These are phyloP conservation scores for Amylostereum areolatum DNA, from an alignment of 1,284 basidiomycete genomes.

Conservation along the genomic window DNA sequence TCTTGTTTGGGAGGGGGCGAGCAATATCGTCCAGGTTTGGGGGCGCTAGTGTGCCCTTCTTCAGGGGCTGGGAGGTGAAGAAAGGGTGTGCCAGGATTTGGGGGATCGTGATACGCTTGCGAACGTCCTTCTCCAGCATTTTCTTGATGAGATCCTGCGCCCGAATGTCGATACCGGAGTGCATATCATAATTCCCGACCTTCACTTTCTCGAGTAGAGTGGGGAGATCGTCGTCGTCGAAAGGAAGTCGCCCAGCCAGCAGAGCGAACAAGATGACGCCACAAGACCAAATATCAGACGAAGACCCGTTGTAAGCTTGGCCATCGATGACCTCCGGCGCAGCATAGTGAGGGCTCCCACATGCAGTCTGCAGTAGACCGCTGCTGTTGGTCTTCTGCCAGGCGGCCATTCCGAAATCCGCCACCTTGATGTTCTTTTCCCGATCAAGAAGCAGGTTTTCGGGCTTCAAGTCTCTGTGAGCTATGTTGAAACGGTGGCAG, in stretches of 20 bases:
- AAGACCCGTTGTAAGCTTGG: slow-evolving; percentile 82
- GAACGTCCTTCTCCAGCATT: slow-evolving; percentile 87
- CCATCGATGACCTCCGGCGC: slow-evolving; percentile 93
- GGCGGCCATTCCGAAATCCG: slow-evolving; percentile 99
- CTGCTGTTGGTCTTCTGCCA: slow-evolving; percentile 63
- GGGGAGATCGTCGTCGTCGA: slow-evolving; percentile 83
- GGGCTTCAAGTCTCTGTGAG: slow-evolving; percentile 95
- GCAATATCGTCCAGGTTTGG: slow-evolving; percentile 69
- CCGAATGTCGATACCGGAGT: slow-evolving; percentile 66
- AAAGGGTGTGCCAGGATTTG: slow-evolving; percentile 89
- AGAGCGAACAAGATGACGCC: slow-evolving; percentile 94
- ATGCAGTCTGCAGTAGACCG: slow-evolving; percentile 81
- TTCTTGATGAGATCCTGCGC: slow-evolving; percentile 80
- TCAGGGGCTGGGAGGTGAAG: slow-evolving; percentile 65
- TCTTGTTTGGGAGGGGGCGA: slow-evolving; percentile 51
- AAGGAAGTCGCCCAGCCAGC: slow-evolving; percentile 87
- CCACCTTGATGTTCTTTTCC: slow-evolving; percentile 89
- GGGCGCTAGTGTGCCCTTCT: slow-evolving; percentile 42
- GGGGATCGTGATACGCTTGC: slow-evolving; percentile 81
- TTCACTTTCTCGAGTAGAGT: slow-evolving; percentile 82
- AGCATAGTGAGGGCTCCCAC: slow-evolving; percentile 96
- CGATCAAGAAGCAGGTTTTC: slow-evolving; percentile 91
- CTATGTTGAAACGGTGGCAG: slow-evolving; percentile 95
- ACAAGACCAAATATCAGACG: slow-evolving; percentile 97
- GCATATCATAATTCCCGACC: slow-evolving; percentile 80